Evolutionary conservation across 768 basidiomycete species (phyloP).

Genomic region (Rhizopogon roseolus): DNA sequence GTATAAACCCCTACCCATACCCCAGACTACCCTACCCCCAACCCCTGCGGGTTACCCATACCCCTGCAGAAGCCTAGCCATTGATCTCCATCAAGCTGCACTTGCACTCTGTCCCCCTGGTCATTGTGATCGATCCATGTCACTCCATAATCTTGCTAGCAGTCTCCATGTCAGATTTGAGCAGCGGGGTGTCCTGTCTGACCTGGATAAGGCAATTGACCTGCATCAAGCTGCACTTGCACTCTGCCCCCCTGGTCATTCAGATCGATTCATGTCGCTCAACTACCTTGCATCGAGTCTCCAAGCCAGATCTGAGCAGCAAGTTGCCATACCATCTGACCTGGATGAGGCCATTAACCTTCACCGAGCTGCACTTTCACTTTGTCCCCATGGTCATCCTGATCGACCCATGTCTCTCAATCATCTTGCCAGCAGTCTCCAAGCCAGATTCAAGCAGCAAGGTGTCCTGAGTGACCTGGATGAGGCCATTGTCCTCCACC

Average conservation of each 20-base stretch:
- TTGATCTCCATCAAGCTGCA: background rate
- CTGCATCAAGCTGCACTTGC: background rate
- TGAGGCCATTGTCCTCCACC: conserved; percentile 6
- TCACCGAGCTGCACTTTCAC: background rate
- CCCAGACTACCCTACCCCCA: no score
- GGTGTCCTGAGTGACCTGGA: conserved; percentile 7
- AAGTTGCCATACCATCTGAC: background rate
- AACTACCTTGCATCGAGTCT: background rate
- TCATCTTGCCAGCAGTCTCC: conserved; percentile 1
- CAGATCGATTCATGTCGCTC: background rate
- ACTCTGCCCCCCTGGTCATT: background rate
- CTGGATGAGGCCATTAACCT: conserved; percentile 7
- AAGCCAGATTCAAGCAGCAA: conserved; percentile 5
- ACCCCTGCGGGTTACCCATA: no score
- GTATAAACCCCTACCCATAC: no score
- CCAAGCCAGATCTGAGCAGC: background rate
- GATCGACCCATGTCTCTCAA: conserved; percentile 2
- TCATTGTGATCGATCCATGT: background rate
- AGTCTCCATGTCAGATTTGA: background rate
- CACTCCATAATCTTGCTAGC: background rate
- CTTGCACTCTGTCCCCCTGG: background rate
- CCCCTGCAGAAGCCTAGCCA: background rate
- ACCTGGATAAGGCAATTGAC: background rate
- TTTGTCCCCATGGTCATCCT: conserved; percentile 7
- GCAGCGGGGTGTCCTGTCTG: background rate